A percentile compares a stretch with the other conserved stretches of the same genome.
phyloP scores from a whole-genome alignment of 179 eudicot species.

The Drosera spatulata region DNA sequence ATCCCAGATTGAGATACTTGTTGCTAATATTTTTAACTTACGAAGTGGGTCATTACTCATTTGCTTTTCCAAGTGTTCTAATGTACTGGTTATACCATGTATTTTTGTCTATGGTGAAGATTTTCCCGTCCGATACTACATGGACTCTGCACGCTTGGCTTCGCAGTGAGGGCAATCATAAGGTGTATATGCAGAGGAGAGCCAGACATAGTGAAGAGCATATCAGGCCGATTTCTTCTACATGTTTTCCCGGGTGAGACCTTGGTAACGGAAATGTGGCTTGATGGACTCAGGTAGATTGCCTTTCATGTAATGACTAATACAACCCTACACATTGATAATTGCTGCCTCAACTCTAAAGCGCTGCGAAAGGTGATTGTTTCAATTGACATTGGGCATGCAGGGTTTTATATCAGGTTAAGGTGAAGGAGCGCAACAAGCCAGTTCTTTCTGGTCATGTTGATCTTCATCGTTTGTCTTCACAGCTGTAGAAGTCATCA shows the following conservation, averaged over 20 bases:
- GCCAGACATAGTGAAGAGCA: slow-evolving; percentile 47
- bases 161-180: slow-evolving; percentile 69
- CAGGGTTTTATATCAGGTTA: slow-evolving; percentile 85
- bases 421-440: slow-evolving; percentile 77
- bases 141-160: slow-evolving; percentile 90
- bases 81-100: too few relatives aligned
- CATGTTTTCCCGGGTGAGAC: slow-evolving; percentile 94
- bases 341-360: background rate
- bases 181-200: slow-evolving; percentile 72
- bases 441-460: slow-evolving; percentile 72
- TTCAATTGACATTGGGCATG: slow-evolving; percentile 3
- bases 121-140: slow-evolving; percentile 88
- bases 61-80: too few relatives aligned
- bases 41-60: too few relatives aligned
- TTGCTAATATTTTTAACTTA: too few relatives aligned
- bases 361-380: background rate
- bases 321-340: background rate
- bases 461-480: slow-evolving; percentile 36
- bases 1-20: too few relatives aligned
- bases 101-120: slow-evolving; percentile 17
- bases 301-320: too few relatives aligned
- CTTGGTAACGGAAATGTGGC: slow-evolving; percentile 91
- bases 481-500: slow-evolving; percentile 67
- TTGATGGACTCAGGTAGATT: slow-evolving; percentile 59
- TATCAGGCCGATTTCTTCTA: slow-evolving; percentile 70